These are phyloP conservation scores for Lippia alba DNA, from an alignment of 305 asterid genomes.

Conservation along the genomic window DNA sequence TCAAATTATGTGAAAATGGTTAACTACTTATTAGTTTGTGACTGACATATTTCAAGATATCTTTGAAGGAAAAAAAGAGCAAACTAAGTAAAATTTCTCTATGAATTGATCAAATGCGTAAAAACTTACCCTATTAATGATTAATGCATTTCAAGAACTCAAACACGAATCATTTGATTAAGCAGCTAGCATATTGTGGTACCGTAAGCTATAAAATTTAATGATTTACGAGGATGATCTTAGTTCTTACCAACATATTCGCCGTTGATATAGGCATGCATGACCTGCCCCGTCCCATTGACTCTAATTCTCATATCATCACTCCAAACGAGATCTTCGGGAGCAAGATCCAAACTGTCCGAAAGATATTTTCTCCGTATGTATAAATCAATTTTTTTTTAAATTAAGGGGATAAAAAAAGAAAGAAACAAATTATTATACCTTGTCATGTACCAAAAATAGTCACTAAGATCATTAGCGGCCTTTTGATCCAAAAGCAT, in stretches of 20 bases:
- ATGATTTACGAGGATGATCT: too few species aligned
- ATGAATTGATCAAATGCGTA: too few species aligned
- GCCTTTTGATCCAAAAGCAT: constrained; percentile 58
- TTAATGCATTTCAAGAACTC: too few species aligned
- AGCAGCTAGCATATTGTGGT: too few species aligned
- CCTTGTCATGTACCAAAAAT: constrained; percentile 82
- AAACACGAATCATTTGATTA: not conserved
- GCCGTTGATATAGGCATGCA: constrained; percentile 72
- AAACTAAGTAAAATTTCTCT: too few species aligned
- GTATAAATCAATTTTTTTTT: not conserved
- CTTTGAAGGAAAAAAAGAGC: too few species aligned
- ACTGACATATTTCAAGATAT: too few species aligned
- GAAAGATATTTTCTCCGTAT: too few species aligned
- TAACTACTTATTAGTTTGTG: too few species aligned
- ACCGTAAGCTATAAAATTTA: not conserved
- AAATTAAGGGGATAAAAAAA: not conserved
- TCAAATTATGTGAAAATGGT: too few species aligned
- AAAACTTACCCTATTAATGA: too few species aligned
- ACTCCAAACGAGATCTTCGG: constrained; percentile 54
- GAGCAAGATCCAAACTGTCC: constrained; percentile 50
- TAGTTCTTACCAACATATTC: constrained; percentile 50
- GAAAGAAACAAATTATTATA: constrained; percentile 7
- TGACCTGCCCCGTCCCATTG: constrained; percentile 56
- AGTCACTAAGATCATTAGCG: constrained; percentile 57
- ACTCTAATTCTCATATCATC: constrained; percentile 55